A percentile compares a stretch with the other conserved stretches of the same genome.
phyloP scores from a whole-genome alignment of 345 rosid species.

The Toxicodendron radicans region DNA sequence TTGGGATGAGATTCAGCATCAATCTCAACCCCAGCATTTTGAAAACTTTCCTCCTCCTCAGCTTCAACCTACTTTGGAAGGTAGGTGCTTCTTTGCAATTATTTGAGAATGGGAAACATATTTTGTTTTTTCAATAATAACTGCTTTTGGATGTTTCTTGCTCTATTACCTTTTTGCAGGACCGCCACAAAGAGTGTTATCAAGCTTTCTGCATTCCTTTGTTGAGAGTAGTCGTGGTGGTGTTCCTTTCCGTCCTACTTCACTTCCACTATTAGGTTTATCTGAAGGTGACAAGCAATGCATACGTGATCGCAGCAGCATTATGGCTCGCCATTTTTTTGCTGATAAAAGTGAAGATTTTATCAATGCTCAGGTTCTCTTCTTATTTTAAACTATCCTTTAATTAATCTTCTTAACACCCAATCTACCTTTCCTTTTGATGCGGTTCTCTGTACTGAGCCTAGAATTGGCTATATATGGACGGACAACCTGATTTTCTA shows the following conservation, averaged over 20 bases:
- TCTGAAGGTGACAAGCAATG: constrained; percentile 93
- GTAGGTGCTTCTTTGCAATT: constrained; percentile 34
- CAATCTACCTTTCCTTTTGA: background rate
- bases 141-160: background rate
- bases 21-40: constrained; percentile 43
- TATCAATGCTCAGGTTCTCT: constrained; percentile 79
- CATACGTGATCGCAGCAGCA: constrained; percentile 98
- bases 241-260: constrained; percentile 81
- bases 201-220: constrained; percentile 85
- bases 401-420: background rate
- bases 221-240: constrained; percentile 88
- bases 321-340: constrained; percentile 95
- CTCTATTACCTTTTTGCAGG: constrained; percentile 47
- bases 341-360: constrained; percentile 90
- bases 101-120: background rate
- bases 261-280: constrained; percentile 79
- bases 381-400: constrained; percentile 11
- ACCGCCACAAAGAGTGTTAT: constrained; percentile 90
- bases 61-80: constrained; percentile 66
- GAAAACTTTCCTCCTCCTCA: constrained; percentile 40
- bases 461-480: background rate
- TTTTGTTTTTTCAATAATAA: background rate
- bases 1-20: constrained; percentile 82
- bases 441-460: background rate
- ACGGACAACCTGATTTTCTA: constrained; percentile 4